These are phyloP conservation scores for Aureobasidium uvarum DNA, from an alignment of 2,329 filamentous ascomycete genomes.

Conservation along the genomic window DNA sequence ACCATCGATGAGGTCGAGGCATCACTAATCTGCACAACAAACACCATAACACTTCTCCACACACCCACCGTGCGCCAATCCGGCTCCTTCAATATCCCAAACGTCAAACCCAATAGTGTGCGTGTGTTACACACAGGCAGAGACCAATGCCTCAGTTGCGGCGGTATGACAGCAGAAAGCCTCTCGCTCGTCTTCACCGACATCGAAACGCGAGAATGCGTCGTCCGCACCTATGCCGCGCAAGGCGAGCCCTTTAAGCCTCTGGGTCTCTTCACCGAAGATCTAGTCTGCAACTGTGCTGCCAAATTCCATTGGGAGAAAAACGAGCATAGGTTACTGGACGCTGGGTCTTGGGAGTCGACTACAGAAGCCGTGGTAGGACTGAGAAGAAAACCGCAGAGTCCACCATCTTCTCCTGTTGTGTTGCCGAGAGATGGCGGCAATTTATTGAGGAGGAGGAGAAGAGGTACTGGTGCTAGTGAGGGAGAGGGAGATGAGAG, in stretches of 20 bases:
- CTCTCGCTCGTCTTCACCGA: conserved; percentile 65
- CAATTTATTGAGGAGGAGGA: conserved; percentile 23
- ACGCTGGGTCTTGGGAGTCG: conserved; percentile 65
- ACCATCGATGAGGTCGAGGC: conserved; percentile 21
- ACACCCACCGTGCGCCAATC: conserved; percentile 17
- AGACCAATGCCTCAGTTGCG: conserved; percentile 6
- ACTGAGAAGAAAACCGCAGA: conserved; percentile 45
- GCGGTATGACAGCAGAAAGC: conserved; percentile 48
- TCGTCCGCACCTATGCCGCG: conserved; percentile 63
- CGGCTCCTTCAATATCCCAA: conserved; percentile 52
- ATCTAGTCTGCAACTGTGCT: conserved; percentile 36
- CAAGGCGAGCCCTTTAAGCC: conserved; percentile 52
- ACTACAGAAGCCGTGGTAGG: conserved; percentile 62
- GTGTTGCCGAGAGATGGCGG: conserved; percentile 26
- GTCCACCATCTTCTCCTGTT: conserved; percentile 31
- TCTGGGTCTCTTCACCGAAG: conserved; percentile 54
- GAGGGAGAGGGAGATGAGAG: conserved; percentile 7
- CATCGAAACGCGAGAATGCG: conserved; percentile 58
- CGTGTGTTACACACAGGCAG: conserved; percentile 55
- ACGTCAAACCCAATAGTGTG: conserved; percentile 60
- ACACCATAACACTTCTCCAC: conserved; percentile 16
- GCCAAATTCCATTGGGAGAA: conserved; percentile 48
- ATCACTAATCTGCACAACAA: conserved; percentile 17
- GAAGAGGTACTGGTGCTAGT: conserved; percentile 18
- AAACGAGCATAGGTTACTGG: conserved; percentile 54